Percentiles rank a stretch among this genome's conserved stretches.
Evolutionary conservation across 495 filamentous ascomycete species (phyloP).

Genomic region (Poronia punctata): DNA sequence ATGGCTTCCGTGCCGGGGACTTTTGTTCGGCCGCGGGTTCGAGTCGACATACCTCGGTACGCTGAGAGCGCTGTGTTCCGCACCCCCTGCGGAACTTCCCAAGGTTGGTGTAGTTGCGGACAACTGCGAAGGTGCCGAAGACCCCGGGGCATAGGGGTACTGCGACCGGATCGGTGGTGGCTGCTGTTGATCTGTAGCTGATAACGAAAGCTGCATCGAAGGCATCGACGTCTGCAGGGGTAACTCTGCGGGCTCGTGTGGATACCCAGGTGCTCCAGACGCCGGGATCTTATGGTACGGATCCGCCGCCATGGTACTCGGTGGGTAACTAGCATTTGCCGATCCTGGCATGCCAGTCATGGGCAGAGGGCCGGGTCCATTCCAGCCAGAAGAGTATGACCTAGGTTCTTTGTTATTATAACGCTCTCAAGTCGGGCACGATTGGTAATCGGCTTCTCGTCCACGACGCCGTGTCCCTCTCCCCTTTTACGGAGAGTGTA

Average conservation of each 20-base stretch:
- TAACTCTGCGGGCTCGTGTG: constrained; percentile 42
- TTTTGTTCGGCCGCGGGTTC: constrained; percentile 49
- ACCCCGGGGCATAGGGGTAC: constrained; percentile 41
- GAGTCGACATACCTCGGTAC: constrained; percentile 43
- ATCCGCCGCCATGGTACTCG: constrained; percentile 35
- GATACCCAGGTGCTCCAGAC: constrained; percentile 34
- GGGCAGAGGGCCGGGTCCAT: constrained; percentile 29
- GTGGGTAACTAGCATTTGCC: constrained; percentile 32
- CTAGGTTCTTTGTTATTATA: constrained; percentile 17
- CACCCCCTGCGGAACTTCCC: constrained; percentile 15
- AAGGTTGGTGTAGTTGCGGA: constrained; percentile 33
- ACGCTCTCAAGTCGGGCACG: constrained; percentile 9
- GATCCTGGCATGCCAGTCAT: constrained; percentile 35
- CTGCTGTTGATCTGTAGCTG: constrained; percentile 31
- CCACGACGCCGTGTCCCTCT: not conserved
- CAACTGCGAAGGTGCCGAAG: constrained; percentile 36
- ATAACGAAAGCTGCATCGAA: constrained; percentile 40
- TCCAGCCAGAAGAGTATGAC: constrained; percentile 37
- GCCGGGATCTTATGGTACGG: constrained; percentile 43
- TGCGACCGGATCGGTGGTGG: constrained; percentile 39
- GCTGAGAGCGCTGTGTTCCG: constrained; percentile 32
- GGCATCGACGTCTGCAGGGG: constrained; percentile 44
- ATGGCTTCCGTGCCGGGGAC: constrained; percentile 44
- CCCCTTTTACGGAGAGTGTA: not conserved
- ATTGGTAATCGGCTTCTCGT: not conserved